Evolutionary conservation across 257 asterid genomes (phyloP).

Genomic region (Petunia secreta): DNA sequence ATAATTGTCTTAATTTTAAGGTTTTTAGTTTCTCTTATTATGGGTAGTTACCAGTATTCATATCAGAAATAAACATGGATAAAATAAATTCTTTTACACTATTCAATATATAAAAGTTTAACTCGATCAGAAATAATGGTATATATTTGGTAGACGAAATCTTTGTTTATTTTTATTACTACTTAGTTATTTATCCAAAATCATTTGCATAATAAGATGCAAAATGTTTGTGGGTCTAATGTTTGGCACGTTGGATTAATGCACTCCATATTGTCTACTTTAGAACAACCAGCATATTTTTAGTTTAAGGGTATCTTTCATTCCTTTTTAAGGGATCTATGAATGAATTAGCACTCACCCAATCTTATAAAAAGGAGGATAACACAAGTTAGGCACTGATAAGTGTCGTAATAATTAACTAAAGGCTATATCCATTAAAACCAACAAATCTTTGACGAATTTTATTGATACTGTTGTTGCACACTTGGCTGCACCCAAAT

Average conservation of each 20-base stretch:
- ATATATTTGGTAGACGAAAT: neutral
- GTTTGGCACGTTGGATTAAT: constrained; percentile 25
- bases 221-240: neutral
- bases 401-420: neutral
- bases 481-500: neutral
- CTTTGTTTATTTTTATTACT: neutral
- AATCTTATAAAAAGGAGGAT: neutral
- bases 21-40: too few relatives aligned
- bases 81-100: too few relatives aligned
- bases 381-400: neutral
- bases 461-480: constrained; percentile 2
- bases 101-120: too few relatives aligned
- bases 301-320: neutral
- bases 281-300: neutral
- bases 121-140: too few relatives aligned
- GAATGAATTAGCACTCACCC: neutral
- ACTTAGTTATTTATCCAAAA: neutral
- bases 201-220: neutral
- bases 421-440: neutral
- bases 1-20: too few relatives aligned
- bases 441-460: neutral
- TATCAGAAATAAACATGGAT: too few relatives aligned
- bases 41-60: too few relatives aligned
- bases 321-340: neutral
- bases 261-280: constrained; percentile 24